Conservation (phyloP, 805 yeast genomes). For the Wickerhamiella nectarea region DNA sequence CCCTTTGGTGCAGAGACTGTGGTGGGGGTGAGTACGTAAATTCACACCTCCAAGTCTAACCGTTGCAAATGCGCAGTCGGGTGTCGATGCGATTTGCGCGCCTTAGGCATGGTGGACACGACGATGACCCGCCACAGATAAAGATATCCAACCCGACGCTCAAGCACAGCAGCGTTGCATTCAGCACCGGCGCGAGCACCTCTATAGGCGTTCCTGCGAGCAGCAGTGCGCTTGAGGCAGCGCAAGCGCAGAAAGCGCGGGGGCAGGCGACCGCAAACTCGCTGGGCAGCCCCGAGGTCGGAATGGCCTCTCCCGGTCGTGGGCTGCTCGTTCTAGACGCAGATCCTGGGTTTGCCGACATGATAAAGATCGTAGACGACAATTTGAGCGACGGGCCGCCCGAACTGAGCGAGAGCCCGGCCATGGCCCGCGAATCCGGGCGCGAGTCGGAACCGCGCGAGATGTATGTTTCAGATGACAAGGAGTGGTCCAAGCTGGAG, state of each 20-base stretch:
- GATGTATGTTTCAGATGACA: not conserved
- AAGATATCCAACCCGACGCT: conserved; percentile 4
- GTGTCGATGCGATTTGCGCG: conserved; percentile 8
- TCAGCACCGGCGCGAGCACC: not conserved
- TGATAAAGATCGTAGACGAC: not conserved
- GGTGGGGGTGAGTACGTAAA: not conserved
- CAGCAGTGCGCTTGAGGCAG: not conserved
- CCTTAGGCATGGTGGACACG: not conserved
- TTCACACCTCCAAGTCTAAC: not conserved
- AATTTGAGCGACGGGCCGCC: not conserved
- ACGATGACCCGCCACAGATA: not conserved
- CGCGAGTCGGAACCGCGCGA: conserved; percentile 4
- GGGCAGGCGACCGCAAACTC: not conserved
- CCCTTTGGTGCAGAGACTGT: not conserved
- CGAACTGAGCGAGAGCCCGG: conserved; percentile 1
- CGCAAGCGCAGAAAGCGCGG: not conserved
- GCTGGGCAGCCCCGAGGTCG: no score
- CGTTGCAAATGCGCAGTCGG: not conserved
- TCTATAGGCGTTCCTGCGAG: not conserved
- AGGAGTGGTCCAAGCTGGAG: not conserved
- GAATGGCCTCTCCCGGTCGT: no score
- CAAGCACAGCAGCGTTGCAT: conserved; percentile 4
- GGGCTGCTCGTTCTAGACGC: not conserved
- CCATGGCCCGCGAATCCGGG: not conserved
- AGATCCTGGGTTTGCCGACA: not conserved